Base-by-base conservation (phyloP, 805 yeast genomes). In the Teunomyces cretensis region DNA sequence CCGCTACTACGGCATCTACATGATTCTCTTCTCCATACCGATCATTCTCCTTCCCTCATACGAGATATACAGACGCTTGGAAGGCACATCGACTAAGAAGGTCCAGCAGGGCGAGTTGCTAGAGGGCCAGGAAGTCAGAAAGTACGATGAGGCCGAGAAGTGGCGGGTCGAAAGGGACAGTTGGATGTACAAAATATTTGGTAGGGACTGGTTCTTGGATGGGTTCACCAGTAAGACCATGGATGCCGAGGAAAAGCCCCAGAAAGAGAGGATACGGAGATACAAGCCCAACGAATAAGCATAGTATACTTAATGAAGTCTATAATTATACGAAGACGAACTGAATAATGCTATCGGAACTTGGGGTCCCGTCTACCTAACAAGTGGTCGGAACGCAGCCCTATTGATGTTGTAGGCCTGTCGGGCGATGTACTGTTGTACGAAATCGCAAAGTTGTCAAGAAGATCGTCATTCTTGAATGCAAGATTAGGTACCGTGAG, bases 151-250 rank as follows among this genome's bases (percentile, higher is more conserved):
- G 49, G 61, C 47, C 4, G 74, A 69, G 48, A 70, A 70, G 47
- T 72, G 75, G 75, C 44, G 26, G 12, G 66, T 62, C 6, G 76
- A 71, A 49, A 61, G 55, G 48, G 55, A 66, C 36, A 65, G 71
- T 48, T 49, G 58, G 45, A 56, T 62, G 65, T 72, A 71, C 53
- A 62, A 57, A 47, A 37, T 70, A 8, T 71, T 72, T 48, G 77
- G 77, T 0, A 57, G 54, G 35, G 77, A 72, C 44, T 69, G 67
- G 53, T 72, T 62, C 48, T 60, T 70, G 39, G 76, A 72, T 43
- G 76, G 76, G 9, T 69, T 69, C 43, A 72, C 76, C 24, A 70
- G 74, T 45, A 67, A 62, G 46, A 68, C 76, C 2, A 65, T 71
- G 65, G 30, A 14, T 11, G 41, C 30, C 19, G 46, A 41, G n/a